Evolutionary conservation across 352 stramenopile species (phyloP), one percentile per base, ranked within the genome.

Genomic region (Globisporangium heterothallicum): DNA sequence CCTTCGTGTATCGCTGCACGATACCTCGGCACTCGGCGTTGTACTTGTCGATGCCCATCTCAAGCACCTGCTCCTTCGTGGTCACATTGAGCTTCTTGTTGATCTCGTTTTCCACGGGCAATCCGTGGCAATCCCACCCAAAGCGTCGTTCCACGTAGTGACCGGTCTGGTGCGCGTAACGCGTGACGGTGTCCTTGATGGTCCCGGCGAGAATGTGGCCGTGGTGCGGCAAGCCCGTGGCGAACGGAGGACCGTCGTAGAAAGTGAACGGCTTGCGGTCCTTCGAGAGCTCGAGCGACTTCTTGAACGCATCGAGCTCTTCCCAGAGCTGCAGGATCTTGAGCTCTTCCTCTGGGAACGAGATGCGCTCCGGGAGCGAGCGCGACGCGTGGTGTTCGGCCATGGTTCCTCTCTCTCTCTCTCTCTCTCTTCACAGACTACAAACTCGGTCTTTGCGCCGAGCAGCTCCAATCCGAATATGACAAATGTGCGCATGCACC

Each of bases 141-240:
- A 98, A 98, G 53, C 97, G 88, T 34, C 97, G 92, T 44, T 94
- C 83, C 0, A 99, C 97, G 65, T 98, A 90, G 70, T 99, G 94
- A 7, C 96, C 96, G 0, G 92, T 99, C 77, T 98, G 95, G 72
- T 97, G 94, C n/a, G 97, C 97, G 63, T 98, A 99, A 10, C 97
- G 92, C n/a, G 97, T 99, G 29, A 99, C 96, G 19, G 95, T 98
- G 73, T 99, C 97, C 75, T 99, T 99, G 75, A 99, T 99, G 40
- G 97, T 99, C 34, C 97, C 97, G 21, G 96, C 96, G 30, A 99
- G 72, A 62, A 99, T 97, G 77, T 99, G 96, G 36, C 97, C 97
- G 75, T 99, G 98, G 74, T 99, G 97, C 7, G 97, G 97, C 56
- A 99, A 71, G 2, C 86, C 97, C 26, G 97, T 99, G 25, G 97